phyloP scores from a whole-genome alignment of 2,329 filamentous ascomycete genomes.

The Epicoccum sorghinum region DNA sequence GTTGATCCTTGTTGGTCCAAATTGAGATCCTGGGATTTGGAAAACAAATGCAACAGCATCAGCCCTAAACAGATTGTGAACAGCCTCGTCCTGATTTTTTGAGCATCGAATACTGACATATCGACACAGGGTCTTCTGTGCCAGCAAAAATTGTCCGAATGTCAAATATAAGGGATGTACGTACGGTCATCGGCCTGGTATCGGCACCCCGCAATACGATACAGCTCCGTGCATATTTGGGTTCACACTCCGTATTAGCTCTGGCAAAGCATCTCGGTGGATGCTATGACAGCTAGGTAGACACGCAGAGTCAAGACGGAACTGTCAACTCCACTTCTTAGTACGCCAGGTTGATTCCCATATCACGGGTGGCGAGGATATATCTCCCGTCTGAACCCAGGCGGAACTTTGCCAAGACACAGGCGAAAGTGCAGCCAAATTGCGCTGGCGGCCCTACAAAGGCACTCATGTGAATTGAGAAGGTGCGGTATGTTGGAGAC shows the following conservation, averaged over 20 bases:
- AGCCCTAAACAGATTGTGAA: background rate
- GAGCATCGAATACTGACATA: background rate
- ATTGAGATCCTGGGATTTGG: background rate
- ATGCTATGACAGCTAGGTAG: too few species aligned
- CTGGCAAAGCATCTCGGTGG: too few species aligned
- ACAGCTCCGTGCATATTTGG: background rate
- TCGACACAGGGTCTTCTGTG: background rate
- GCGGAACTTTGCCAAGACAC: background rate
- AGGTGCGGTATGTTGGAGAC: background rate
- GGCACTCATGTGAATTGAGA: background rate
- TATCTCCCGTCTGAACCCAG: background rate
- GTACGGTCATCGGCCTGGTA: background rate
- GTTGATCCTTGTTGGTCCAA: background rate
- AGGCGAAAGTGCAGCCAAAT: background rate
- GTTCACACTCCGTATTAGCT: background rate
- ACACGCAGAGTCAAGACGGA: background rate
- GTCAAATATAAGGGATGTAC: background rate
- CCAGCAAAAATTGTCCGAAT: too few species aligned
- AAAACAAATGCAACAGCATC: background rate
- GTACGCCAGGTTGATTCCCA: background rate
- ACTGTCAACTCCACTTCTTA: background rate
- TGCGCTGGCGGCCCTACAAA: background rate
- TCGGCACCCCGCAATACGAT: background rate
- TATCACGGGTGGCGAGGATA: background rate
- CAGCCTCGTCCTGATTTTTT: background rate